Base-by-base conservation (phyloP, 1,139 yeast species). In the Candida sojae region DNA sequence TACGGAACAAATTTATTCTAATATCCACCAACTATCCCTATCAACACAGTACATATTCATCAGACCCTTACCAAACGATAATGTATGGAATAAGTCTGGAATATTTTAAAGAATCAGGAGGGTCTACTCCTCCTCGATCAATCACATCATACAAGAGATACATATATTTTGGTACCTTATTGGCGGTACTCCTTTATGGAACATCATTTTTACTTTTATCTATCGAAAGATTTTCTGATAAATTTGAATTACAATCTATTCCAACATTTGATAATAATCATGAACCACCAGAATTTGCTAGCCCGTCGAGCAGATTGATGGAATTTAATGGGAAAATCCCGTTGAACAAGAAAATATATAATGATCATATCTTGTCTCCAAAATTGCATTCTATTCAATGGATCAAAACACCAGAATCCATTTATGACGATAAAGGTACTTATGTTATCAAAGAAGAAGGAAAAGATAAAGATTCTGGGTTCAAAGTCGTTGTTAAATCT, bases 301-400 rank as follows among this genome's bases (percentile, higher is more conserved):
- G 64, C 49, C 56, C 60, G 4, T 69, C 70, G 17, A 58, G 71
- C 36, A 67, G 67, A 50, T 63, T 70, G 39, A 53, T 65, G 1
- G 63, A 62, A 12, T 67, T 67, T 17, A 72, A 88, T 53, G 78
- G 47, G 21, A 53, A 49, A 32, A 44, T 46, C 9, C 56, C 56
- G 4, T 53, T 54, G 9, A 46, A 29, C 12, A 54, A 51, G 31
- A 39, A 48, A 25, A 32, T 54, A 2, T 54, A 46, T 38, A 47
- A 54, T 41, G 50, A 77, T 43, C 80, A 79, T 2, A 68, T 77
- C 1, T 85, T 85, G 54, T 51, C 59, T 0, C 83, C 90, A 0
- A 65, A 67, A 25, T 66, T 58, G 46, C 77, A 78, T 51, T 64
- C 74, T n/a, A 68, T 86, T 23, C 91, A 86, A 60, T 86, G 93